phyloP scores from a whole-genome alignment of 2,329 filamentous ascomycete species.

The Rhytidhysteron rufulum region DNA sequence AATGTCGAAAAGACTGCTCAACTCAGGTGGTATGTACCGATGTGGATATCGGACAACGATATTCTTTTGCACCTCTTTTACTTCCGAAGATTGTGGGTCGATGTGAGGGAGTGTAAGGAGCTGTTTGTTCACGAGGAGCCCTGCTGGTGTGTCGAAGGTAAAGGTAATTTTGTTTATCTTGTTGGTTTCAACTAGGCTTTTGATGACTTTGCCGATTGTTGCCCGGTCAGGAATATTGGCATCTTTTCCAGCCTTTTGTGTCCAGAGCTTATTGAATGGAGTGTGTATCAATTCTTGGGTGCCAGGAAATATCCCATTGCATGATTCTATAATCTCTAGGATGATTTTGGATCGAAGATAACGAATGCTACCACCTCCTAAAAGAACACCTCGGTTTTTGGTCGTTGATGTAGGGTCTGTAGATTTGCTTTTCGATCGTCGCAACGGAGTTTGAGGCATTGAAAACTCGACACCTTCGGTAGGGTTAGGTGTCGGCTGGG shows the following conservation, averaged over 20 bases:
- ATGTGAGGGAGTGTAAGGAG: slow-evolving; percentile 49
- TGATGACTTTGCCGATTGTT: slow-evolving; percentile 50
- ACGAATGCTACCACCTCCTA: slow-evolving; percentile 41
- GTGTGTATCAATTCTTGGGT: slow-evolving; percentile 53
- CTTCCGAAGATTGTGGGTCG: slow-evolving; percentile 40
- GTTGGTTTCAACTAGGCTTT: slow-evolving; percentile 45
- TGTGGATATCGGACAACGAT: slow-evolving; percentile 43
- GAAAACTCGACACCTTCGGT: no score
- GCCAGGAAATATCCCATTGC: slow-evolving; percentile 54
- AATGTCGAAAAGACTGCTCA: slow-evolving; percentile 22
- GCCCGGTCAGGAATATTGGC: slow-evolving; percentile 48
- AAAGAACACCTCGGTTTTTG: slow-evolving; percentile 17
- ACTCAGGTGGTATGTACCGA: slow-evolving; percentile 30
- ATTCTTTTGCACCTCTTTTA: slow-evolving; percentile 47
- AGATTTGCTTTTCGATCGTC: no score
- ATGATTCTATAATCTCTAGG: slow-evolving; percentile 51
- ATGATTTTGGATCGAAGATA: slow-evolving; percentile 47
- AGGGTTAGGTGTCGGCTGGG: no score
- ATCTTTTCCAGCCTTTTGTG: slow-evolving; percentile 35
- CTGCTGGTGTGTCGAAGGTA: slow-evolving; percentile 46
- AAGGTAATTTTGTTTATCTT: slow-evolving; percentile 53
- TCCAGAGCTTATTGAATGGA: slow-evolving; percentile 54
- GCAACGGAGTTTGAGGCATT: no score
- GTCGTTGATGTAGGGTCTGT: not conserved
- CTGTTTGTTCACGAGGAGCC: slow-evolving; percentile 46